A percentile compares a stretch with the other conserved stretches of the same genome.
phyloP scores from a whole-genome alignment of 2,329 filamentous ascomycete species.

The Fusarium vanettenii region DNA sequence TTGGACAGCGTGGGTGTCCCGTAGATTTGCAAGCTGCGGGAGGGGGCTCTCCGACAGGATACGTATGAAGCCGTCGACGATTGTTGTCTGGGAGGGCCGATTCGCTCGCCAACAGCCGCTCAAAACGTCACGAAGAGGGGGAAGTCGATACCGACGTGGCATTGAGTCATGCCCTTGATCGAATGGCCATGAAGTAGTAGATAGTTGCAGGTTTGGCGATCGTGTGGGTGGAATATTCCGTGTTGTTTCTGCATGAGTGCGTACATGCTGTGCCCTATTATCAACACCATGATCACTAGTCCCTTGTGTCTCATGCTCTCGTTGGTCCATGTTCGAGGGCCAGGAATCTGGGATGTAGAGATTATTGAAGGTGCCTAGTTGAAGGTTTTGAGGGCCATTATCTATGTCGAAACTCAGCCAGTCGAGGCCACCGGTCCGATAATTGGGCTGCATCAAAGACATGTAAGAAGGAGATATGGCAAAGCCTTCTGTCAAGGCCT shows the following conservation, averaged over 20 bases:
- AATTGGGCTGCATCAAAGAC: not conserved
- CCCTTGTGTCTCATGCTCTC: not conserved
- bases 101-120: not conserved
- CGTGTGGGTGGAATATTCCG: not conserved
- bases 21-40: not conserved
- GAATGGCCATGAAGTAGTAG: not conserved
- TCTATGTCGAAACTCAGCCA: not conserved
- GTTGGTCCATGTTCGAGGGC: not conserved
- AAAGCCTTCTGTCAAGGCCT: not conserved
- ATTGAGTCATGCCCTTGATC: not conserved
- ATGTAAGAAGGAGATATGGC: not conserved
- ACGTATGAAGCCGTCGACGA: not conserved
- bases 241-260: not conserved
- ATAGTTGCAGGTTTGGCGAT: not conserved
- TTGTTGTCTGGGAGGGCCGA: not conserved
- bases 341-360: not conserved
- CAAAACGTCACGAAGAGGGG: not conserved
- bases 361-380: not conserved
- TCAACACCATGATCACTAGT: not conserved
- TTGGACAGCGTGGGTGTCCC: not conserved
- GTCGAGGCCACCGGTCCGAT: not conserved
- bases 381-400: not conserved
- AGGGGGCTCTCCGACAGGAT: not conserved
- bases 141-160: not conserved
- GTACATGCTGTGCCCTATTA: not conserved